Conservation (phyloP, 257 asterid genomes). For the Salvia splendens region DNA sequence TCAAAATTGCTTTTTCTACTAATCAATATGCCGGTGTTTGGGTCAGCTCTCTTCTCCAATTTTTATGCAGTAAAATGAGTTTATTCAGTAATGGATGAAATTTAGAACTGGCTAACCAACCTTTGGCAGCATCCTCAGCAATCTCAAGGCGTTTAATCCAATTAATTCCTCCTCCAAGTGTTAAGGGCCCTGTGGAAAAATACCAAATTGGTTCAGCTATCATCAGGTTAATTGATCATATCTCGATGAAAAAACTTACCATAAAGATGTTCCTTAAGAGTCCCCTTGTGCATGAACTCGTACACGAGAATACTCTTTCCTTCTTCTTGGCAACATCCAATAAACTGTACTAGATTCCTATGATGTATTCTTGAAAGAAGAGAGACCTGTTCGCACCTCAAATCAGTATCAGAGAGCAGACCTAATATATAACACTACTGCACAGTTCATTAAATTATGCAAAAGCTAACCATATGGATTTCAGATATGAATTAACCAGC, state of each 20-base stretch:
- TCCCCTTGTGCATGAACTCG: slow-evolving; percentile 97
- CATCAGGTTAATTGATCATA: not conserved
- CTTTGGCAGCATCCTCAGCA: slow-evolving; percentile 97
- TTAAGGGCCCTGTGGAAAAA: slow-evolving; percentile 59
- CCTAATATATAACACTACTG: not conserved
- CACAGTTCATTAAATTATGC: not conserved
- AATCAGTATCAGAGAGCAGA: slow-evolving; percentile 16
- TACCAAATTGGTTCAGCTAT: slow-evolving; percentile 16
- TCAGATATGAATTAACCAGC: not conserved
- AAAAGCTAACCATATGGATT: not conserved
- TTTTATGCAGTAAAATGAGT: slow-evolving; percentile 24
- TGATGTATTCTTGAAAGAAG: slow-evolving; percentile 99
- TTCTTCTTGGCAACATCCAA: slow-evolving; percentile 96
- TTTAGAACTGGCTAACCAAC: slow-evolving; percentile 44
- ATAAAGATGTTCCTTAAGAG: slow-evolving; percentile 91
- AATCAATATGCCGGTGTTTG: not conserved
- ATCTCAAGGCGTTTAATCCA: slow-evolving; percentile 96
- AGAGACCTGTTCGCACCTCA: slow-evolving; percentile 64
- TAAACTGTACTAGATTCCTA: slow-evolving; percentile 90
- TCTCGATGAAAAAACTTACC: slow-evolving; percentile 42
- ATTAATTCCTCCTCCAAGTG: slow-evolving; percentile 64
- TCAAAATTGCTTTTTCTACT: slow-evolving; percentile 12
- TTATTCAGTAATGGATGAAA: not conserved
- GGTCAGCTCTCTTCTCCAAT: not conserved
- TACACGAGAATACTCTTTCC: slow-evolving; percentile 85